Evolutionary conservation across 306 rosid species (phyloP).

Genomic region (Gastrolobium villosum): DNA sequence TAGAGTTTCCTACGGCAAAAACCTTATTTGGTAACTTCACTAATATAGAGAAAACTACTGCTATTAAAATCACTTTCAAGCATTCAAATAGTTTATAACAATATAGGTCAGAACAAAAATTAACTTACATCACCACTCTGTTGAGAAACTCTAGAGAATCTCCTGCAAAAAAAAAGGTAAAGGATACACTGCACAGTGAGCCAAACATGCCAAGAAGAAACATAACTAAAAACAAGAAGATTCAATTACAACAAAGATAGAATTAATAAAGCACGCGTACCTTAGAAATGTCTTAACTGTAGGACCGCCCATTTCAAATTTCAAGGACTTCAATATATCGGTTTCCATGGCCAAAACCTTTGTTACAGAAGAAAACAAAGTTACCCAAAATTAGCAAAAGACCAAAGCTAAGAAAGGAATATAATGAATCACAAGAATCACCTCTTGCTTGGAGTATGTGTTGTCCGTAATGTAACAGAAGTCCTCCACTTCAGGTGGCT

Average conservation of each 20-base stretch:
- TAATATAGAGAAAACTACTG: not conserved
- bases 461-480: slow-evolving; percentile 87
- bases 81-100: not conserved
- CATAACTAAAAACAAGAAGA: not conserved
- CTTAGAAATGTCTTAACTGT: slow-evolving; percentile 85
- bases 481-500: slow-evolving; percentile 81
- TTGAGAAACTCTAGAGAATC: slow-evolving; percentile 66
- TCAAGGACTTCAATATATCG: slow-evolving; percentile 72
- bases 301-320: slow-evolving; percentile 89
- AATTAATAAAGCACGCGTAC: slow-evolving; percentile 54
- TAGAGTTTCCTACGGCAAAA: not conserved
- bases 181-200: slow-evolving; percentile 18
- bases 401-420: not conserved
- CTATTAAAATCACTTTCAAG: not conserved
- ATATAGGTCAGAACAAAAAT: not conserved
- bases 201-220: not conserved
- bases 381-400: slow-evolving; percentile 2
- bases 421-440: slow-evolving; percentile 26
- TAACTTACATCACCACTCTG: slow-evolving; percentile 65
- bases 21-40: not conserved
- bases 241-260: not conserved
- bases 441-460: slow-evolving; percentile 80
- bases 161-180: slow-evolving; percentile 61
- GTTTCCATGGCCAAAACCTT: slow-evolving; percentile 93
- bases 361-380: not conserved